Conservation (phyloP, 352 stramenopile species). For the Globisporangium emineosum region DNA sequence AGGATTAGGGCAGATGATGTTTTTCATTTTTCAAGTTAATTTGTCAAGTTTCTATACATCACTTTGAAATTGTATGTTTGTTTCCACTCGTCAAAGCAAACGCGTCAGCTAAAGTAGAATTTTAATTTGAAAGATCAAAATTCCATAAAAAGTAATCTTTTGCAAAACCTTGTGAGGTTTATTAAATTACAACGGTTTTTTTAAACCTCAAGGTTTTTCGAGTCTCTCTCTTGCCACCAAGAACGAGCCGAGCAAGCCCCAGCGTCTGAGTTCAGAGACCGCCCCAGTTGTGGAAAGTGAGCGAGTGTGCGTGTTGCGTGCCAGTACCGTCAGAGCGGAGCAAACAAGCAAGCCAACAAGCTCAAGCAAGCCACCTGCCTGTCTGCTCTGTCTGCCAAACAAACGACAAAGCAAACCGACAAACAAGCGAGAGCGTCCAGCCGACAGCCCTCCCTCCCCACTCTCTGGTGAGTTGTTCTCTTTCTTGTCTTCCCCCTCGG, state of each 20-base stretch:
- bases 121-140: background rate
- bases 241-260: background rate
- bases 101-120: background rate
- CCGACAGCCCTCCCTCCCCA: background rate
- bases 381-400: background rate
- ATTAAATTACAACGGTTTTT: too few relatives aligned
- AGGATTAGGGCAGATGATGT: background rate
- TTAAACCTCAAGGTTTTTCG: background rate
- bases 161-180: too few relatives aligned
- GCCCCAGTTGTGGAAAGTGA: constrained; percentile 2
- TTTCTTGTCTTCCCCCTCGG: background rate
- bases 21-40: background rate
- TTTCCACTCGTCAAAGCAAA: background rate
- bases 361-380: background rate
- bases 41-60: background rate
- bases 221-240: background rate
- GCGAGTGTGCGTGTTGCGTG: background rate
- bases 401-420: background rate
- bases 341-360: background rate
- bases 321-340: background rate
- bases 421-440: constrained; percentile 1
- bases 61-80: background rate
- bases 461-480: too few relatives aligned
- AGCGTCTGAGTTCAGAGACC: constrained; percentile 9
- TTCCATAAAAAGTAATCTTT: background rate